These are phyloP conservation scores for Alternaria ethzedia DNA, from an alignment of 2,329 filamentous ascomycete species.

Conservation along the genomic window DNA sequence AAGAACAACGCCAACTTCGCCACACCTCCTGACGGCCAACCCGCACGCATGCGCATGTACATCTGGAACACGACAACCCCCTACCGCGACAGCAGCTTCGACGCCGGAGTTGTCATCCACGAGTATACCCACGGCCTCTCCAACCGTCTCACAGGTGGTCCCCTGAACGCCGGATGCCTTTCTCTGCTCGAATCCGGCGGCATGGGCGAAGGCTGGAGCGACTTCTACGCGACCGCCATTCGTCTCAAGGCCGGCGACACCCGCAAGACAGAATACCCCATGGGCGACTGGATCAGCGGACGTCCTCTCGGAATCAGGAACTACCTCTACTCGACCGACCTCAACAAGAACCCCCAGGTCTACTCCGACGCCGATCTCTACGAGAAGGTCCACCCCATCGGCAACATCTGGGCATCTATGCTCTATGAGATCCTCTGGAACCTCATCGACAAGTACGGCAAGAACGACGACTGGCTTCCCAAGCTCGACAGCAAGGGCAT, in stretches of 20 bases:
- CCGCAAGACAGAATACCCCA: slow-evolving; percentile 54
- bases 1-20: slow-evolving; percentile 66
- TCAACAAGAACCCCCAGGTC: slow-evolving; percentile 58
- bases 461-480: slow-evolving; percentile 54
- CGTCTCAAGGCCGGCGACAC: slow-evolving; percentile 57
- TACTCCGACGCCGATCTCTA: slow-evolving; percentile 55
- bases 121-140: slow-evolving; percentile 55
- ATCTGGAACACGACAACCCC: slow-evolving; percentile 60
- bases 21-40: slow-evolving; percentile 50
- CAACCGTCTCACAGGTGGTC: slow-evolving; percentile 65
- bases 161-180: slow-evolving; percentile 60
- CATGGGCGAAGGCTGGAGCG: slow-evolving; percentile 66
- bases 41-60: slow-evolving; percentile 65
- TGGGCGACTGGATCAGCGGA: slow-evolving; percentile 60
- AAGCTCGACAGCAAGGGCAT: slow-evolving; percentile 53
- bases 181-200: slow-evolving; percentile 58
- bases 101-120: slow-evolving; percentile 66
- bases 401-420: slow-evolving; percentile 60
- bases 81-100: slow-evolving; percentile 63
- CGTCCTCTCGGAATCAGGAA: slow-evolving; percentile 55
- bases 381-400: slow-evolving; percentile 56
- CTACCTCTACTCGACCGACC: slow-evolving; percentile 60
- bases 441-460: slow-evolving; percentile 63
- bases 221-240: slow-evolving; percentile 62
- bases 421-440: slow-evolving; percentile 66